phyloP scores from a whole-genome alignment of 495 filamentous ascomycete genomes.

The Penicillium bovifimosum region DNA sequence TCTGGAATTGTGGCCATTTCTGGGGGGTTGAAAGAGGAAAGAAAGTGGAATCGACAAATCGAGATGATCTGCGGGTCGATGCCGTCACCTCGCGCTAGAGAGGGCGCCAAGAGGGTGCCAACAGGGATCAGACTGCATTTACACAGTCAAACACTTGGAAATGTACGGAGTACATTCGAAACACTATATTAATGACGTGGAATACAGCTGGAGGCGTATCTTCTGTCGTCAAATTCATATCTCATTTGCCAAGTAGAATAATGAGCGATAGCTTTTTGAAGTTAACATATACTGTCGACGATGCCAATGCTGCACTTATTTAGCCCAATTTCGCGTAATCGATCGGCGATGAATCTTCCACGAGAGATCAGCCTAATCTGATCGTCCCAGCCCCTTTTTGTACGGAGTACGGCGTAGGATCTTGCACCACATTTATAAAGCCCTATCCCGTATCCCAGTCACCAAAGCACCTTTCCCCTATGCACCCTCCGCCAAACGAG shows the following conservation, averaged over 20 bases:
- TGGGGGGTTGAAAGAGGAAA: constrained; percentile 3
- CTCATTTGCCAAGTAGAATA: background rate
- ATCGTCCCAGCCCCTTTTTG: background rate
- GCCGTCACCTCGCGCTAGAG: constrained; percentile 6
- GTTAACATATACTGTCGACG: too few relatives aligned
- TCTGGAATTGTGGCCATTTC: constrained; percentile 26
- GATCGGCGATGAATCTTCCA: background rate
- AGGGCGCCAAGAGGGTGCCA: constrained; percentile 1
- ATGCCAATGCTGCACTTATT: background rate
- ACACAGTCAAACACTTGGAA: background rate
- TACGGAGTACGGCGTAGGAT: background rate
- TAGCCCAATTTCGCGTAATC: background rate
- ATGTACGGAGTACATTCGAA: background rate
- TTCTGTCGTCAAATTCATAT: background rate
- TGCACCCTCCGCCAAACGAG: constrained; percentile 44
- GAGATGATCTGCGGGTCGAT: constrained; percentile 7
- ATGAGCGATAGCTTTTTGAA: background rate
- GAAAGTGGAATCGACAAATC: constrained; percentile 1
- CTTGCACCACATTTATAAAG: background rate
- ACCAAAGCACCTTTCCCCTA: background rate
- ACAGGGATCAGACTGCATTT: background rate
- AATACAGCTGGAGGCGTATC: background rate
- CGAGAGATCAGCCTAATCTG: background rate
- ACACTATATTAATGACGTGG: background rate
- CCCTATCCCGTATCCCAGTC: background rate